phyloP scores from a whole-genome alignment of 2,329 filamentous ascomycete genomes.

The Verticillium isaacii region DNA sequence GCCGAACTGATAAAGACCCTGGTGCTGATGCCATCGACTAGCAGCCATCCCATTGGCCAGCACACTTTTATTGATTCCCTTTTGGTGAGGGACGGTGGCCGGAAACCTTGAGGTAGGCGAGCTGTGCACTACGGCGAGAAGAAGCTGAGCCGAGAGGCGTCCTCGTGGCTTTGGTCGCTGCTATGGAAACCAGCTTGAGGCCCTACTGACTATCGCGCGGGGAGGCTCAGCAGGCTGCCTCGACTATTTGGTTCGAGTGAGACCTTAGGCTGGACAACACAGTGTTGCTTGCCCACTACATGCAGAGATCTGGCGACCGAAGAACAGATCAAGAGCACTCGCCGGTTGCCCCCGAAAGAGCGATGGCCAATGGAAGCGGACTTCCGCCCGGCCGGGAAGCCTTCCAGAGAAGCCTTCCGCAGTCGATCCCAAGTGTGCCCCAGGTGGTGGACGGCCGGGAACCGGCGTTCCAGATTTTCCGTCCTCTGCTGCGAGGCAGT shows the following conservation, averaged over 20 bases:
- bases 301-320: not conserved
- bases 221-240: not conserved
- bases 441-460: not conserved
- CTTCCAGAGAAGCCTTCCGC: not conserved
- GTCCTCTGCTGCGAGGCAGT: not conserved
- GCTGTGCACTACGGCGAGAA: not conserved
- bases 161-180: not conserved
- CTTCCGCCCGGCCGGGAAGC: not conserved
- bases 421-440: not conserved
- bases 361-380: not conserved
- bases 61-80: not conserved
- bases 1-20: not conserved
- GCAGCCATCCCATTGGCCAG: not conserved
- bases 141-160: not conserved
- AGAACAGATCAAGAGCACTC: not conserved
- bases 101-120: not conserved
- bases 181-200: not conserved
- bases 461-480: not conserved
- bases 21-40: not conserved
- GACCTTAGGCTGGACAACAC: not conserved
- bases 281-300: not conserved
- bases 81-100: not conserved
- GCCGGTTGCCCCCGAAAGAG: not conserved
- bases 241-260: not conserved
- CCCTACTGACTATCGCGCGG: not conserved